Base-by-base conservation (phyloP, 1,139 yeast genomes). In the Yamadazyma siamensis region DNA sequence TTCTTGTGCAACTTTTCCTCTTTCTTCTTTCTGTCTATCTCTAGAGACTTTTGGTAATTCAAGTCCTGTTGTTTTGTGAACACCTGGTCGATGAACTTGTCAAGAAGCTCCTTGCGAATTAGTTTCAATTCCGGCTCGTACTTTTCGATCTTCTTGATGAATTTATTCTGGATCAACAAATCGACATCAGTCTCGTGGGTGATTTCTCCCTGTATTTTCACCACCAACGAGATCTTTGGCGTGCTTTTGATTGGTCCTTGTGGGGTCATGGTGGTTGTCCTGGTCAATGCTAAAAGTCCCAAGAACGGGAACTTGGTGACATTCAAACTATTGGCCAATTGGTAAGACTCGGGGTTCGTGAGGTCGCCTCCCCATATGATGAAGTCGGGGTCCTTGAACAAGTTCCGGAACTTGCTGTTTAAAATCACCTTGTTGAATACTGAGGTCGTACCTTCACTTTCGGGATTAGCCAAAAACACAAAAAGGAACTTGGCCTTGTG, bases 341-440 rank as follows among this genome's bases (percentile, higher is more conserved):
- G 95, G 49, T 77, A 81, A 1, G 94, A 86, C 55, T 91, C 97
- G 10, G 88, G 77, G 39, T 80, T 77, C 11, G 77, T 72, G 18
- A 84, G 75, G 50, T 85, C 84, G 6, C 96, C 96, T 21, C 94
- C 95, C 97, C 97, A 91, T 4, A 87, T 61, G 3, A 87, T 48
- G 3, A 80, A 54, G 27, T 71, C 63, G 31, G 70, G 71, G 32
- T 75, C 74, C 20, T 61, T 61, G 28, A 85, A 58, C 29, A 81
- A 59, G 7, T 61, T 59, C 6, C 75, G 59, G 34, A 87, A 77
- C 20, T 58, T 59, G 1, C 70, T 71, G 41, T 75, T 66, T 22
- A 79, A 60, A 25, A 88, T 56, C 4, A 84, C 69, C 10, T 70
- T 66, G n/a, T 69, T 57, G 35, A 80, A 74, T 34, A 85, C 76